phyloP scores from a whole-genome alignment of 2,329 filamentous ascomycete genomes.

The Aureobasidium namibiae region DNA sequence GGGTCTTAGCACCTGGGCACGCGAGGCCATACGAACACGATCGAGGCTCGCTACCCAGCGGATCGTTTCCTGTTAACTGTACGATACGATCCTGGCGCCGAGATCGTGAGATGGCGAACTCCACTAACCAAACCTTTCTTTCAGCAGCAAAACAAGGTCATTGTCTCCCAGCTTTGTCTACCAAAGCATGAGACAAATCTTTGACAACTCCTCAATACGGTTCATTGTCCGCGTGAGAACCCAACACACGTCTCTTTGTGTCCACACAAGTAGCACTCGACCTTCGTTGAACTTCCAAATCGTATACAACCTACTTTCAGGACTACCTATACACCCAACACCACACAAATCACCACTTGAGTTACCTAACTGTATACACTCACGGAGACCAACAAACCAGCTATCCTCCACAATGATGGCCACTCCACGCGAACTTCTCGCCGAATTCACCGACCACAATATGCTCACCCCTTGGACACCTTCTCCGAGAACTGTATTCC shows the following conservation, averaged over 20 bases:
- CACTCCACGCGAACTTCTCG: background rate
- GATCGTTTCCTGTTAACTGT: too few relatives aligned
- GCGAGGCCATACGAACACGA: too few relatives aligned
- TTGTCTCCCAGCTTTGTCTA: background rate
- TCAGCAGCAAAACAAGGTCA: background rate
- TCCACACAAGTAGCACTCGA: background rate
- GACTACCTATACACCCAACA: background rate
- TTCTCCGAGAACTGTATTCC: background rate
- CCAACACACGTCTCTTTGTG: background rate
- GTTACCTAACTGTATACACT: background rate
- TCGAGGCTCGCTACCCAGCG: too few relatives aligned
- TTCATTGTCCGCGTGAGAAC: background rate
- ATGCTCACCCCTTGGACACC: background rate
- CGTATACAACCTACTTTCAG: background rate
- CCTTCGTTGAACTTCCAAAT: background rate
- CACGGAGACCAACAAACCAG: background rate
- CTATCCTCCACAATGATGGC: background rate
- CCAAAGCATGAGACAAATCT: background rate
- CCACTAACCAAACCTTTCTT: too few relatives aligned
- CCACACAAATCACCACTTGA: background rate
- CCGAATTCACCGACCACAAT: background rate
- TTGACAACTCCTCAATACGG: background rate
- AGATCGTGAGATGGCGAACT: too few relatives aligned
- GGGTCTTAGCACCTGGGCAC: too few relatives aligned
- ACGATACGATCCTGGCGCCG: too few relatives aligned